These are phyloP conservation scores for Jamesozyma gamospora DNA, from an alignment of 805 yeast species.

Conservation along the genomic window DNA sequence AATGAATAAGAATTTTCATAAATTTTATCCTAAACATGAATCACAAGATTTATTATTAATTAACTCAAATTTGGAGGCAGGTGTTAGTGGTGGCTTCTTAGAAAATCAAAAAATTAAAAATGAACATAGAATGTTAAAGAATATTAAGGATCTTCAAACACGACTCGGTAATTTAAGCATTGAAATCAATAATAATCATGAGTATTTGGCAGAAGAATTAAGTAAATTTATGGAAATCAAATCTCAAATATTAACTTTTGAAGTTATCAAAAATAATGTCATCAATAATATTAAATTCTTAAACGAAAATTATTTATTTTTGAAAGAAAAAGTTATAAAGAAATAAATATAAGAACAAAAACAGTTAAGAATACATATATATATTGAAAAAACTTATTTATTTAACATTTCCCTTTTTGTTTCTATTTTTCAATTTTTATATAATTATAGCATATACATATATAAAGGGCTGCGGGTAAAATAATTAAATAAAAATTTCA, in stretches of 20 bases:
- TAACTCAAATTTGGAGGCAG: conserved; percentile 9
- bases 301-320: background rate
- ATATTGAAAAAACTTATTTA: no score
- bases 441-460: no score
- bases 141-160: conserved; percentile 33
- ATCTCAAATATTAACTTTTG: conserved; percentile 28
- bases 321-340: background rate
- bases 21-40: conserved; percentile 15
- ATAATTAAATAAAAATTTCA: no score
- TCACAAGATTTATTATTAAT: background rate
- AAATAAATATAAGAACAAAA: no score
- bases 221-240: conserved; percentile 48
- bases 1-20: conserved; percentile 27
- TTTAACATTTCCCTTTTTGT: no score
- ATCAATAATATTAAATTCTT: background rate
- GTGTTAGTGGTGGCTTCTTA: conserved; percentile 29
- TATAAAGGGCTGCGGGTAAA: no score
- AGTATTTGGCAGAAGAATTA: conserved; percentile 50
- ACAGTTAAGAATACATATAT: no score
- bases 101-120: conserved; percentile 45
- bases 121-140: conserved; percentile 33
- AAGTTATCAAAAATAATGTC: conserved; percentile 7
- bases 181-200: conserved; percentile 48
- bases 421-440: no score
- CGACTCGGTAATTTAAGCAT: conserved; percentile 35